Evolutionary conservation across 2,329 filamentous ascomycete species (phyloP).

Genomic region (Talaromyces marneffei): DNA sequence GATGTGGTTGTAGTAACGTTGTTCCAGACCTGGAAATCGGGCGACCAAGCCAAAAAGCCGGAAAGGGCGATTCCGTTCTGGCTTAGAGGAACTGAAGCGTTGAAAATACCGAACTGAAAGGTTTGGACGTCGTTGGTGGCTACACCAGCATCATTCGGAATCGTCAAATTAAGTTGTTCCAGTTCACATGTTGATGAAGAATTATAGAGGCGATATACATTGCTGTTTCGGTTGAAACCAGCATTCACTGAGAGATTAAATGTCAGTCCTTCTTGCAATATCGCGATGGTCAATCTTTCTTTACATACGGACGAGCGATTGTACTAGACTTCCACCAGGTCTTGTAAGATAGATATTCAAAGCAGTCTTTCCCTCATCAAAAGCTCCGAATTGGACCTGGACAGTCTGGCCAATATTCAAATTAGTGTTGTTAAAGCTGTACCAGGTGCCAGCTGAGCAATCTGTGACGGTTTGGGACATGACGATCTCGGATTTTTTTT

Average conservation of each 20-base stretch:
- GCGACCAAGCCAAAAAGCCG: neutral
- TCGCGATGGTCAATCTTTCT: neutral
- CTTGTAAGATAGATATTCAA: neutral
- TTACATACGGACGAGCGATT: neutral
- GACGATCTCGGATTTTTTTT: neutral
- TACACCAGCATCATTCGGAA: neutral
- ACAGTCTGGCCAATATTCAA: neutral
- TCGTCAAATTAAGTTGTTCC: slow-evolving; percentile 4
- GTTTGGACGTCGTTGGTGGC: neutral
- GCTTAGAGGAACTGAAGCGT: neutral
- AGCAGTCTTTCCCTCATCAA: neutral
- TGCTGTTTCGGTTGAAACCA: neutral
- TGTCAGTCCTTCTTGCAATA: neutral
- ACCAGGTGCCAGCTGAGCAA: neutral
- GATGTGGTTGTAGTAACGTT: neutral
- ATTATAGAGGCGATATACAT: neutral
- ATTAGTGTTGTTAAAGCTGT: neutral
- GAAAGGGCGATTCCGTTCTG: neutral
- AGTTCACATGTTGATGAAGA: slow-evolving; percentile 7
- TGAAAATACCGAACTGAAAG: slow-evolving; percentile 3
- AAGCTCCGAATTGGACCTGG: slow-evolving; percentile 2
- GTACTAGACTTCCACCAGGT: neutral
- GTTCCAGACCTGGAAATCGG: neutral
- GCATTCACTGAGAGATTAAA: neutral
- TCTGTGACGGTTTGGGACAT: neutral